A percentile compares a stretch with the other conserved stretches of the same genome.
Evolutionary conservation across 306 rosid genomes (phyloP).

Genomic region (Acmispon strigosus): DNA sequence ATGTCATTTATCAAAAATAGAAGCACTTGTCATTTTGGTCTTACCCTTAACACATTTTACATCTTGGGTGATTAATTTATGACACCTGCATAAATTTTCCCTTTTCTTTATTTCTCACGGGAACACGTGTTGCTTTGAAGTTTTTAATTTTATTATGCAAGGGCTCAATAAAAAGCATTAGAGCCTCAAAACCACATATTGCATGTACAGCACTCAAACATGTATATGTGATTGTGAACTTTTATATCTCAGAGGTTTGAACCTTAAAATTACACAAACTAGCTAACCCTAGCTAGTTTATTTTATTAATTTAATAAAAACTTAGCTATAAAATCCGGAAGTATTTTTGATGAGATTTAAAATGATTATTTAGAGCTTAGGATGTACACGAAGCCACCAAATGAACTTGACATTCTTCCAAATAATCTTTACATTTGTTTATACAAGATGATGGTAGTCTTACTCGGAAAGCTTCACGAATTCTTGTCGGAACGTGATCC

Average conservation of each 20-base stretch:
- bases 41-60: not conserved
- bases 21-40: not conserved
- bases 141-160: too few relatives aligned
- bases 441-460: not conserved
- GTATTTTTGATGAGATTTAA: not conserved
- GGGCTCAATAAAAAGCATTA: too few relatives aligned
- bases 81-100: not conserved
- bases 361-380: not conserved
- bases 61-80: not conserved
- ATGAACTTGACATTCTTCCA: not conserved
- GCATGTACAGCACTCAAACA: too few relatives aligned
- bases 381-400: not conserved
- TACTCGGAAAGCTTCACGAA: not conserved
- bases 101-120: too few relatives aligned
- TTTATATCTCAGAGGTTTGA: too few relatives aligned
- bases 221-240: too few relatives aligned
- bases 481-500: not conserved
- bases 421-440: not conserved
- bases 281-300: too few relatives aligned
- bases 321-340: not conserved
- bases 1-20: not conserved
- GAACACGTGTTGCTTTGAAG: too few relatives aligned
- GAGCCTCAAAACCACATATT: too few relatives aligned
- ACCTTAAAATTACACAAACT: too few relatives aligned
- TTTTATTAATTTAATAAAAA: too few relatives aligned